phyloP scores from a whole-genome alignment of 2,329 filamentous ascomycete genomes.

The Ceratocystiopsis minuta region DNA sequence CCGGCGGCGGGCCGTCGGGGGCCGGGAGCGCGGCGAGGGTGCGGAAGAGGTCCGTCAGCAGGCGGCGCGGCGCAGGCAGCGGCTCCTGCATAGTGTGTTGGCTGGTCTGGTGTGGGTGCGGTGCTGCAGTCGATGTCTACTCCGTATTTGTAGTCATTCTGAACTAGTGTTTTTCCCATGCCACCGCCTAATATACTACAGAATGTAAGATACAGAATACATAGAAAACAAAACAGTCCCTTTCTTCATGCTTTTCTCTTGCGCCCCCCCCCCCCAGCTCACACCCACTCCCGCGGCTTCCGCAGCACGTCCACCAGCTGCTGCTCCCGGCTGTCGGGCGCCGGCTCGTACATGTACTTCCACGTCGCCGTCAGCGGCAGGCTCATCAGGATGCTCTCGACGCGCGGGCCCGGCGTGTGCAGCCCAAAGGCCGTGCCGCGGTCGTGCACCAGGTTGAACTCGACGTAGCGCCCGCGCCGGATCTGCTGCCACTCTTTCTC shows the following conservation, averaged over 20 bases:
- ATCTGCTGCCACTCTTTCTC: slow-evolving; percentile 97
- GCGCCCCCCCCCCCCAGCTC: background rate
- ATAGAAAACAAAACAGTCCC: background rate
- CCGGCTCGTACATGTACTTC: slow-evolving; percentile 87
- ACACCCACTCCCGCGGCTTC: slow-evolving; percentile 51
- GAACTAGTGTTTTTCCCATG: too few species aligned
- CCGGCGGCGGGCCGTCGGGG: slow-evolving; percentile 1
- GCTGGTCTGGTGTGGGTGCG: too few species aligned
- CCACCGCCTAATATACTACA: too few species aligned
- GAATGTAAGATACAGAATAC: too few species aligned
- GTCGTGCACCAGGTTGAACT: slow-evolving; percentile 97
- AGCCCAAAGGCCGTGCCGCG: slow-evolving; percentile 86
- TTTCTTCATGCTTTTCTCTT: slow-evolving; percentile 1
- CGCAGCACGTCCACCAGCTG: slow-evolving; percentile 56
- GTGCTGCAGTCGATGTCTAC: too few species aligned
- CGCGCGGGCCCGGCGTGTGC: slow-evolving; percentile 74
- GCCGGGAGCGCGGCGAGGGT: slow-evolving; percentile 19
- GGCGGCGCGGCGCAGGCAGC: slow-evolving; percentile 22
- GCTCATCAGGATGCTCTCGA: slow-evolving; percentile 97
- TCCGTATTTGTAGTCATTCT: too few species aligned
- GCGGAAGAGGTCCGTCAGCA: slow-evolving; percentile 32
- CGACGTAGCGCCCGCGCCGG: slow-evolving; percentile 83
- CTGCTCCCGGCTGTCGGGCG: slow-evolving; percentile 59
- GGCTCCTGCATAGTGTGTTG: slow-evolving; percentile 1
- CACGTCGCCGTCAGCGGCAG: slow-evolving; percentile 81